Base-by-base conservation (phyloP, 768 basidiomycete species). In the Boletus sp. region DNA sequence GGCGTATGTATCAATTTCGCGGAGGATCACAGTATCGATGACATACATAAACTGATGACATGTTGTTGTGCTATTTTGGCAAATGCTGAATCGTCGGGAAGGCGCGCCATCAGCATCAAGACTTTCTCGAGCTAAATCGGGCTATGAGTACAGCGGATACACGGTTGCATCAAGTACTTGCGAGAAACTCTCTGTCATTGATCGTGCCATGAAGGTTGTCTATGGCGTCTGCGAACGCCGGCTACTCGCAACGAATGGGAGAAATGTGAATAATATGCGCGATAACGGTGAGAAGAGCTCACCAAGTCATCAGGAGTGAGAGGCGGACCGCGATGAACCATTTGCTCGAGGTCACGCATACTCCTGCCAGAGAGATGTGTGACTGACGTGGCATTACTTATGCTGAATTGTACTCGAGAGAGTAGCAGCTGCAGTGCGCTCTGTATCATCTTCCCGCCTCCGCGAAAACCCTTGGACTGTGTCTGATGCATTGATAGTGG, bases 151-250 rank as follows among this genome's bases (percentile, higher is more conserved):
- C 5, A 57, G 47, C n/a, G 50, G 29, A 39, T 30, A 39, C 40
- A 37, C 28, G 24, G 15, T 37, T 18, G 32, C 53, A 18, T 36
- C 18, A 48, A 35, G 51, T 18, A 74, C 80, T 68, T 66, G 79
- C 87, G 68, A 89, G 68, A 59, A 88, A 69, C 30, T 80, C 68
- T 57, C 88, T 80, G 65, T 90, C 88, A 63, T 90, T 76, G 39
- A 78, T 63, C 32, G 73, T 72, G 3, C 80, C 72, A 44, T 72
- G 71, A 17, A 71, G 60, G 60, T 83, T 72, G 56, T 69, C 67
- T 10, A 83, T 35, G 12, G 80, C 80, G 66, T 89, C 80, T 35
- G 70, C 54, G 50, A 78, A 75, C 14, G 80, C 82, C 30, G 76
- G 75, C 84, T 86, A 29, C n/a, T 24, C 30, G 33, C 15, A 29